Percentiles rank a stretch among this genome's conserved stretches.
These are phyloP conservation scores for Chalciporus piperatoides DNA, from an alignment of 1,284 basidiomycete genomes.

Conservation along the genomic window DNA sequence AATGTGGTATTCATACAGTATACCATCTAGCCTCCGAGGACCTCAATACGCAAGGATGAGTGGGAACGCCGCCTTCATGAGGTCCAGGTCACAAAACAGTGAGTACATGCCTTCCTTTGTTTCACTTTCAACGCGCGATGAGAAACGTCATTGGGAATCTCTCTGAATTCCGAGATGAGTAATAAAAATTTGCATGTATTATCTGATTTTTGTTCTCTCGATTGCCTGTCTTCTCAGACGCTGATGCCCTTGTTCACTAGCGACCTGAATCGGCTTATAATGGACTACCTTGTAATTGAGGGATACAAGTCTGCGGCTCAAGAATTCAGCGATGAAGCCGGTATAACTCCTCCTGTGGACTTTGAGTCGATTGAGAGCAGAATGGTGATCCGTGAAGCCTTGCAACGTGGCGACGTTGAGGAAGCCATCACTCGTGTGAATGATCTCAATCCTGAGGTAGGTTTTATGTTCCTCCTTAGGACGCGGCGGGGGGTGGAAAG, in stretches of 20 bases:
- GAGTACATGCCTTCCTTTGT: conserved; percentile 38
- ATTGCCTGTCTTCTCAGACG: conserved; percentile 32
- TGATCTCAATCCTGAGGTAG: conserved; percentile 95
- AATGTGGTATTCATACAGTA: conserved; percentile 3
- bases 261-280: conserved; percentile 93
- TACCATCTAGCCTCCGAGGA: conserved; percentile 41
- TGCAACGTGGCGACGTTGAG: conserved; percentile 93
- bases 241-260: conserved; percentile 40
- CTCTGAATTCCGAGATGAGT: conserved; percentile 72
- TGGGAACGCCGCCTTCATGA: conserved; percentile 74
- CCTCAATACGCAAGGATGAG: conserved; percentile 62
- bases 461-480: conserved; percentile 32
- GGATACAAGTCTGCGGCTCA: conserved; percentile 96
- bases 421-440: conserved; percentile 93
- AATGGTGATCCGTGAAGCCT: conserved; percentile 90
- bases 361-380: conserved; percentile 90
- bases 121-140: conserved; percentile 43
- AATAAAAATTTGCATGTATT: conserved; percentile 69
- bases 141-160: conserved; percentile 80
- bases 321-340: conserved; percentile 88
- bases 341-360: conserved; percentile 73
- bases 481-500: conserved; percentile 36
- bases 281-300: conserved; percentile 98
- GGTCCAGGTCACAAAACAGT: conserved; percentile 74
- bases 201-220: conserved; percentile 52